phyloP scores from a whole-genome alignment of 2,329 filamentous ascomycete species.

The Alternaria gansuensis region DNA sequence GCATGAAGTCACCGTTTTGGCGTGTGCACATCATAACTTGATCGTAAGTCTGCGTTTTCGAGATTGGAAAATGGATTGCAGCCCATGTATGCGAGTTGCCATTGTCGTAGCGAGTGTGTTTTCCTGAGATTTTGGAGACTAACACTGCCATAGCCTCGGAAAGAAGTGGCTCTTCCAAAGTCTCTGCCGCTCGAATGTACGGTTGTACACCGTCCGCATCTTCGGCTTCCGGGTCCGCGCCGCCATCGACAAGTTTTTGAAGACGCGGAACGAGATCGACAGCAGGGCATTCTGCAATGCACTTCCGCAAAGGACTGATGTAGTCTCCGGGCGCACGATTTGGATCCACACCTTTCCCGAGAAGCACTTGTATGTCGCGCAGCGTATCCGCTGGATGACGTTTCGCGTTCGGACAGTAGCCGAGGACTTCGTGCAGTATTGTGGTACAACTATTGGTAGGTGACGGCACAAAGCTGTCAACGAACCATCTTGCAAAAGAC shows the following conservation, averaged over 20 bases:
- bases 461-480: constrained; percentile 31
- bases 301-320: constrained; percentile 37
- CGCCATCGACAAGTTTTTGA: constrained; percentile 37
- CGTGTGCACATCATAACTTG: constrained; percentile 37
- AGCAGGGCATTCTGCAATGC: constrained; percentile 40
- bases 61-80: constrained; percentile 41
- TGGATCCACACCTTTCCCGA: constrained; percentile 41
- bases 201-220: constrained; percentile 34
- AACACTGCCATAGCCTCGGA: constrained; percentile 39
- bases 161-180: constrained; percentile 38
- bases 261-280: constrained; percentile 41
- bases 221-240: constrained; percentile 44
- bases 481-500: constrained; percentile 31
- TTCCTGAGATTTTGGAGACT: constrained; percentile 36
- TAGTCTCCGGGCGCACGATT: constrained; percentile 32
- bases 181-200: constrained; percentile 40
- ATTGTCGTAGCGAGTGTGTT: constrained; percentile 20
- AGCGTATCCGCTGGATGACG: constrained; percentile 44
- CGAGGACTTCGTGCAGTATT: constrained; percentile 44
- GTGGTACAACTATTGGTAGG: constrained; percentile 28
- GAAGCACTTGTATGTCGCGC: constrained; percentile 42
- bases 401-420: constrained; percentile 43
- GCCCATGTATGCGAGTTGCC: constrained; percentile 30
- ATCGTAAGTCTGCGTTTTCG: constrained; percentile 30
- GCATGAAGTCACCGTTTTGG: constrained; percentile 33